Evolutionary conservation across 768 basidiomycete genomes (phyloP).

Genomic region (Serendipita sp.): DNA sequence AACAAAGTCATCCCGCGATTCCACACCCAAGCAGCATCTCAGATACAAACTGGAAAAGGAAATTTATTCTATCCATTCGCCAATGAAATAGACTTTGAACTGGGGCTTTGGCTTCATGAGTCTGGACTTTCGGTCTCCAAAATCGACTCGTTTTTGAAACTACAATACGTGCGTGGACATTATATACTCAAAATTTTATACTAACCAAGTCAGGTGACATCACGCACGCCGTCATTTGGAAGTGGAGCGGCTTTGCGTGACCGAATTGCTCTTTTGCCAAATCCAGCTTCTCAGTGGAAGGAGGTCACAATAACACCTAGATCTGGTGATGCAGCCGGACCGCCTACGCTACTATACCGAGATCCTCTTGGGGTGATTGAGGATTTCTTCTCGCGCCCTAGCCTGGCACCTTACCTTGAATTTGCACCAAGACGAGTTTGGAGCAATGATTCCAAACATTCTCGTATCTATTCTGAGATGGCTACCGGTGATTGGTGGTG

Average conservation of each 20-base stretch:
- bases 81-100: background rate
- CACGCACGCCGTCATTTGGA: background rate
- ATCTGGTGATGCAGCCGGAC: background rate
- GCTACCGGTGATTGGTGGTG: slow-evolving; percentile 13
- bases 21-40: too few relatives aligned
- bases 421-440: slow-evolving; percentile 9
- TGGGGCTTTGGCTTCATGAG: background rate
- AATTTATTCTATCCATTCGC: background rate
- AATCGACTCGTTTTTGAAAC: background rate
- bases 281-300: background rate
- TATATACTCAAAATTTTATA: background rate
- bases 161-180: background rate
- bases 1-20: too few relatives aligned
- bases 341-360: background rate
- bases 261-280: background rate
- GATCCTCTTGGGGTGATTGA: background rate
- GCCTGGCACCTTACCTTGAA: background rate
- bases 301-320: background rate
- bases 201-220: background rate
- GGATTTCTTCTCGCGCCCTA: background rate
- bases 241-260: background rate
- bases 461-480: slow-evolving; percentile 9
- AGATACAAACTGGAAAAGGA: background rate
- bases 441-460: background rate
- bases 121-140: background rate